Evolutionary conservation across 139 green algal species (phyloP).

Genomic region (Tetradesmus lagerheimii): DNA sequence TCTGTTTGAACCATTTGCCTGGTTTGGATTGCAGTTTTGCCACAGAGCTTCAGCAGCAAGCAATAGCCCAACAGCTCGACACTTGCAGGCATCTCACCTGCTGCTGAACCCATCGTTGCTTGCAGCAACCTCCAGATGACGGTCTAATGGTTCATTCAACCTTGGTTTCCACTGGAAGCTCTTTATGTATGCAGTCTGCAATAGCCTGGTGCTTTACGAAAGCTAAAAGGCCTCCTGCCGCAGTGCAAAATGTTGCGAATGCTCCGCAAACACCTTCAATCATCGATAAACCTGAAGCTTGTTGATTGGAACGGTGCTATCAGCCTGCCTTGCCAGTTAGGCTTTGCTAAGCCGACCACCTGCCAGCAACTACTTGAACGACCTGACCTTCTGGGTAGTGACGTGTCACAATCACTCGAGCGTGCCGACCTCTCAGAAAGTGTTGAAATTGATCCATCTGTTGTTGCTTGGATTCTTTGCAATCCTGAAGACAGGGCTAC

Average conservation of each 20-base stretch:
- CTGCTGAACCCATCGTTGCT: neutral
- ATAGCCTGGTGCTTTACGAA: neutral
- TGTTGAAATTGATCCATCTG: too few species aligned
- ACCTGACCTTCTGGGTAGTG: neutral
- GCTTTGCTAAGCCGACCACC: neutral
- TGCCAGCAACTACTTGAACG: constrained; percentile 5
- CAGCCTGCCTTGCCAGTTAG: neutral
- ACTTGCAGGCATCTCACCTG: neutral
- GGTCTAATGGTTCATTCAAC: neutral
- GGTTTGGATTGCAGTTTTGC: neutral
- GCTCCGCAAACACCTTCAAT: neutral
- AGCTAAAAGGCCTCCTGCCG: neutral
- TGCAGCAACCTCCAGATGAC: neutral
- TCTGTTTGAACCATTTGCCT: too few species aligned
- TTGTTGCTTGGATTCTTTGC: too few species aligned
- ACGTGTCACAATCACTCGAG: neutral
- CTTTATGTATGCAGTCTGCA: neutral
- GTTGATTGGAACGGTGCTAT: too few species aligned
- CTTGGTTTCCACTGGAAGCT: neutral
- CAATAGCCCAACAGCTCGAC: neutral
- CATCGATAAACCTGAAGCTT: too few species aligned
- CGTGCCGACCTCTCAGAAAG: too few species aligned
- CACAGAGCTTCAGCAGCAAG: neutral
- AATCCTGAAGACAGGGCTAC: too few species aligned
- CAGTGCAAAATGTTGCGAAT: neutral